phyloP scores from a whole-genome alignment of 768 basidiomycete genomes.

The Mycena galopus region DNA sequence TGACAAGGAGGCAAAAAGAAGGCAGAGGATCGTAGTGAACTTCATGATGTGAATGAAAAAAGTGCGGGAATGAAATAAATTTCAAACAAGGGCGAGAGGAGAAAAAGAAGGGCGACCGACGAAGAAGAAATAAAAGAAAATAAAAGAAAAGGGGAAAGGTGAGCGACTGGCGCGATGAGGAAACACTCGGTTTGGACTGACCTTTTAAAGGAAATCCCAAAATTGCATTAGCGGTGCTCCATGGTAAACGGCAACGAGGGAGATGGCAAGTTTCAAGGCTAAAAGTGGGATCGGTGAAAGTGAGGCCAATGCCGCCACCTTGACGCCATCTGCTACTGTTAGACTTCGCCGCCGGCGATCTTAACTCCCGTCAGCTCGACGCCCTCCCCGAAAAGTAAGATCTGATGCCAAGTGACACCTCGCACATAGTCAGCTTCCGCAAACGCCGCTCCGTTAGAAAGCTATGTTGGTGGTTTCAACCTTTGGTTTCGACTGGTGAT shows the following conservation, averaged over 20 bases:
- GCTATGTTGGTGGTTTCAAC: not conserved
- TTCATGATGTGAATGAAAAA: not conserved
- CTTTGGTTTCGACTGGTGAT: not conserved
- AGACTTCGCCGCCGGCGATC: too few relatives aligned
- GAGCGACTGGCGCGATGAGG: constrained; percentile 1
- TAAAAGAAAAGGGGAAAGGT: not conserved
- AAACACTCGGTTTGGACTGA: not conserved
- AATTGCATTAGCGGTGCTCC: not conserved
- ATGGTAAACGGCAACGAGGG: not conserved
- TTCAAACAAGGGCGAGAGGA: not conserved
- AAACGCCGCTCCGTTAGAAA: too few relatives aligned
- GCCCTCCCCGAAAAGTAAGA: too few relatives aligned
- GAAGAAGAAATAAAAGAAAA: not conserved
- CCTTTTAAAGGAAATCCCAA: not conserved
- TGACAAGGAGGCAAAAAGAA: not conserved
- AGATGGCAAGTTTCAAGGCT: not conserved
- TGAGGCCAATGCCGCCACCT: too few relatives aligned
- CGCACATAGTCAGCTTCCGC: too few relatives aligned
- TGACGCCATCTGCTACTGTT: too few relatives aligned
- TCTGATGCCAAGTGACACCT: too few relatives aligned
- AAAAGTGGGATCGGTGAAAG: too few relatives aligned
- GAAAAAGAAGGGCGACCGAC: not conserved
- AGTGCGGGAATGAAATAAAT: not conserved
- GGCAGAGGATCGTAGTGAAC: not conserved
- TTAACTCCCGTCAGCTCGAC: too few relatives aligned